These are phyloP conservation scores for Helminthosporium solani DNA, from an alignment of 2,329 filamentous ascomycete genomes.

Conservation along the genomic window DNA sequence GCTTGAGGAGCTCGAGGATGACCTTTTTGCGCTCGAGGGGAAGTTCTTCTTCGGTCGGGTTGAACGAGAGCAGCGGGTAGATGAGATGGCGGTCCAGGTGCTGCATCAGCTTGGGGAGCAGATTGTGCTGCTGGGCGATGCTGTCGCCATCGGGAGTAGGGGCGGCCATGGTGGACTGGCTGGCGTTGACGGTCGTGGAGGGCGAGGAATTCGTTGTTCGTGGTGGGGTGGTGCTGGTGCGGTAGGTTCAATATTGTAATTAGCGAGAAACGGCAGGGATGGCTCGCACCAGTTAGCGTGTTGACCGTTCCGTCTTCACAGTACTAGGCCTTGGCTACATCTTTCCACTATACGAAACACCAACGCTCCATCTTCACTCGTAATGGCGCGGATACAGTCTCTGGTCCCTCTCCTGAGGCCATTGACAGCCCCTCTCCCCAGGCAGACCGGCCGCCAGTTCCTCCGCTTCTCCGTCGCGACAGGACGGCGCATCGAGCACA, in stretches of 20 bases:
- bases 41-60: constrained; percentile 79
- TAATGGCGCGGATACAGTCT: constrained; percentile 40
- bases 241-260: constrained; percentile 14
- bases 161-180: constrained; percentile 42
- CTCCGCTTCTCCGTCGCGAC: constrained; percentile 44
- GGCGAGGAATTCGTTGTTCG: constrained; percentile 7
- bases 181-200: background rate
- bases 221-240: constrained; percentile 14
- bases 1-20: constrained; percentile 91
- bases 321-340: background rate
- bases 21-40: constrained; percentile 73
- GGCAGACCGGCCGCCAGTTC: constrained; percentile 40
- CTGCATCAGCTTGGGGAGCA: constrained; percentile 85
- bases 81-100: constrained; percentile 95
- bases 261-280: background rate
- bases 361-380: background rate
- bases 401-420: constrained; percentile 45
- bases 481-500: constrained; percentile 30
- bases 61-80: constrained; percentile 94
- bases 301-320: background rate
- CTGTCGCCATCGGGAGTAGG: constrained; percentile 39
- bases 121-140: constrained; percentile 70
- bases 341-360: too few species aligned
- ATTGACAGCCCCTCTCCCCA: constrained; percentile 41
- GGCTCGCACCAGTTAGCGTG: too few species aligned